Percentiles rank a stretch among this genome's conserved stretches.
Conservation (phyloP, 495 filamentous ascomycete species). For the Trichoderma erinaceum region DNA sequence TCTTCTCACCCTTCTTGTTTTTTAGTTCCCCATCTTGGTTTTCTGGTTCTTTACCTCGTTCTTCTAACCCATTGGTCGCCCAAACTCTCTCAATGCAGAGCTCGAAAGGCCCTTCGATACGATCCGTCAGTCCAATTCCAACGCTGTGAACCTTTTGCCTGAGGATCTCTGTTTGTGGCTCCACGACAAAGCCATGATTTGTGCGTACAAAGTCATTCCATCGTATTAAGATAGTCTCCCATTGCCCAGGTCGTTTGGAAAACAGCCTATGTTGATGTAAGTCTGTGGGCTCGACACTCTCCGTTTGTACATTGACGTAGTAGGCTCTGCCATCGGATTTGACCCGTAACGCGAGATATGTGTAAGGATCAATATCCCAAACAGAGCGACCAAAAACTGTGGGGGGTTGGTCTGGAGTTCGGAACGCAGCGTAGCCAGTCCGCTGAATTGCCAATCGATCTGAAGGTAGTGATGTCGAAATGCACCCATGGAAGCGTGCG, state of each 20-base stretch:
- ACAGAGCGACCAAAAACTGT: constrained; percentile 74
- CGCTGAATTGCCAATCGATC: constrained; percentile 62
- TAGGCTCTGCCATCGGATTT: constrained; percentile 89
- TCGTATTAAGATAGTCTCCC: constrained; percentile 87
- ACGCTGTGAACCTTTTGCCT: constrained; percentile 77
- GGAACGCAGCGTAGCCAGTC: constrained; percentile 84
- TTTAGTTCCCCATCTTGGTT: constrained; percentile 18
- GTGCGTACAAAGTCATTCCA: constrained; percentile 93
- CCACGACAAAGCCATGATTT: constrained; percentile 80
- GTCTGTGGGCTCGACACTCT: constrained; percentile 84
- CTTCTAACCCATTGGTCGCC: constrained; percentile 57
- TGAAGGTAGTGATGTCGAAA: constrained; percentile 78
- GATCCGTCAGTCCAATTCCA: constrained; percentile 82
- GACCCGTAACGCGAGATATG: constrained; percentile 81
- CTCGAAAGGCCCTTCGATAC: constrained; percentile 80
- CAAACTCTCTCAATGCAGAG: constrained; percentile 78
- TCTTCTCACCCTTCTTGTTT: constrained; percentile 18
- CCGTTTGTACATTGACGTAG: constrained; percentile 92
- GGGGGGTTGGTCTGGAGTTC: constrained; percentile 53
- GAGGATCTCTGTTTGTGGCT: constrained; percentile 84
- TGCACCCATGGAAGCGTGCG: constrained; percentile 77
- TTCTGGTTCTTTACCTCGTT: constrained; percentile 31
- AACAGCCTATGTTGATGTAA: constrained; percentile 93
- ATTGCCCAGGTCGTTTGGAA: constrained; percentile 70
- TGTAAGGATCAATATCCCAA: constrained; percentile 86